These are phyloP conservation scores for Rhizopus stolonifer DNA, from an alignment of 371 early-diverging fungal genomes.

Conservation along the genomic window DNA sequence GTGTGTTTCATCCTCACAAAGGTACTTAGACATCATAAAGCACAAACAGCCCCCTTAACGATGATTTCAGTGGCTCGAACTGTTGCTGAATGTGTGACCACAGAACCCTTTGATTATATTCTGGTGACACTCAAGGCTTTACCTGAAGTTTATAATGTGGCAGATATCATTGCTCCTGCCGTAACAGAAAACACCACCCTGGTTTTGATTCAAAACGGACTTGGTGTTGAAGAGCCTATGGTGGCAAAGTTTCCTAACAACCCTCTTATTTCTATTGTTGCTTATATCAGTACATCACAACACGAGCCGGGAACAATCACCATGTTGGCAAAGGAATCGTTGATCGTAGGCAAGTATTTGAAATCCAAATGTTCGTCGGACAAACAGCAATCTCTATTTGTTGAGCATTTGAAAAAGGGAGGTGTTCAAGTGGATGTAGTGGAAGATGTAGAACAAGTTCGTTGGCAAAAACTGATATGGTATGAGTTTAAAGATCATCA, in stretches of 20 bases:
- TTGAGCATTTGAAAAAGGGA: slow-evolving; percentile 47
- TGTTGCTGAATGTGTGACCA: slow-evolving; percentile 48
- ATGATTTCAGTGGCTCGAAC: slow-evolving; percentile 46
- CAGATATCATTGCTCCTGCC: slow-evolving; percentile 65
- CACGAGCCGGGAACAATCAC: slow-evolving; percentile 57
- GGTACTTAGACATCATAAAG: slow-evolving; percentile 28
- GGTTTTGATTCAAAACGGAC: slow-evolving; percentile 85
- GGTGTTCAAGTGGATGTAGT: slow-evolving; percentile 49
- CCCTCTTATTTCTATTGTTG: slow-evolving; percentile 68
- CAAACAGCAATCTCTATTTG: slow-evolving; percentile 27
- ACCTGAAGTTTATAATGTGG: slow-evolving; percentile 62
- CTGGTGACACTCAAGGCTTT: slow-evolving; percentile 77
- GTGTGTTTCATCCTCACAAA: slow-evolving; percentile 60
- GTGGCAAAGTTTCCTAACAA: slow-evolving; percentile 61
- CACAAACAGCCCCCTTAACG: no score
- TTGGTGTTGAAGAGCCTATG: slow-evolving; percentile 75
- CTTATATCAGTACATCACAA: slow-evolving; percentile 77
- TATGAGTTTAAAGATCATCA: slow-evolving; percentile 9
- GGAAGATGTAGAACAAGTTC: slow-evolving; percentile 65
- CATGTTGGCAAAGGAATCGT: slow-evolving; percentile 35
- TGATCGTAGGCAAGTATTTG: slow-evolving; percentile 34
- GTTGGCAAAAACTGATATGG: slow-evolving; percentile 87
- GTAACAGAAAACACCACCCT: slow-evolving; percentile 62
- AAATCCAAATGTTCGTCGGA: slow-evolving; percentile 20
- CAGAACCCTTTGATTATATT: slow-evolving; percentile 65